A percentile compares a stretch with the other conserved stretches of the same genome.
Conservation (phyloP, 495 filamentous ascomycete genomes). For the Physcia stellaris region DNA sequence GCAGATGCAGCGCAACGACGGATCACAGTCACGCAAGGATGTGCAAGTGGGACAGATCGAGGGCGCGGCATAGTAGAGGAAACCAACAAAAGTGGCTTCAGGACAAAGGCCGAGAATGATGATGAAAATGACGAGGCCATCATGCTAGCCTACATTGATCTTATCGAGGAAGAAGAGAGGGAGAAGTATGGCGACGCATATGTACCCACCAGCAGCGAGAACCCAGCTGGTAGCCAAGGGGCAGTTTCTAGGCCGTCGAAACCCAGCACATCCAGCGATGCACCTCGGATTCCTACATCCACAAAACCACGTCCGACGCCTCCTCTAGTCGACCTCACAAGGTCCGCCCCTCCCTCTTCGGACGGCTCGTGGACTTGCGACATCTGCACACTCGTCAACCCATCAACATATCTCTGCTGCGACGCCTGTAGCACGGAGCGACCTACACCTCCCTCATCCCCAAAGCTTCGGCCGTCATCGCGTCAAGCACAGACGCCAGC, state of each 20-base stretch:
- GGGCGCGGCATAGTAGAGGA: conserved; percentile 44
- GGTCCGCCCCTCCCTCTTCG: conserved; percentile 8
- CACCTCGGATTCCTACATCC: conserved; percentile 3
- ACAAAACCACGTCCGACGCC: conserved; percentile 6
- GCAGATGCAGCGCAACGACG: conserved; percentile 59
- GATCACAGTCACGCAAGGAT: conserved; percentile 53
- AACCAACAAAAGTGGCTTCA: conserved; percentile 59
- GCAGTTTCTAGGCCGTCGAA: conserved; percentile 13
- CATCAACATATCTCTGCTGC: conserved; percentile 52
- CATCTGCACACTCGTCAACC: conserved; percentile 76
- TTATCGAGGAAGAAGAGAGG: conserved; percentile 75
- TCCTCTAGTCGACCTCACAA: background rate
- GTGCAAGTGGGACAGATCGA: conserved; percentile 53
- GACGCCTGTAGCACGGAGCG: conserved; percentile 65
- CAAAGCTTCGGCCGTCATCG: background rate
- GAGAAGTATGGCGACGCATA: conserved; percentile 54
- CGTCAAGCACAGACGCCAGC: conserved; percentile 1
- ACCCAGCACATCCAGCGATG: too few relatives aligned
- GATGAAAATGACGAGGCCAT: conserved; percentile 87
- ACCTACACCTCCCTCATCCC: conserved; percentile 23
- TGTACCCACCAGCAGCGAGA: conserved; percentile 45
- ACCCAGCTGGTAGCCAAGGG: conserved; percentile 42
- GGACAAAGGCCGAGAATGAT: conserved; percentile 76
- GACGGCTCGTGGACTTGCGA: conserved; percentile 55
- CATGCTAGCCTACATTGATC: conserved; percentile 70